These are phyloP conservation scores for Aureobasidium namibiae DNA, from an alignment of 2,329 filamentous ascomycete genomes.

Conservation along the genomic window DNA sequence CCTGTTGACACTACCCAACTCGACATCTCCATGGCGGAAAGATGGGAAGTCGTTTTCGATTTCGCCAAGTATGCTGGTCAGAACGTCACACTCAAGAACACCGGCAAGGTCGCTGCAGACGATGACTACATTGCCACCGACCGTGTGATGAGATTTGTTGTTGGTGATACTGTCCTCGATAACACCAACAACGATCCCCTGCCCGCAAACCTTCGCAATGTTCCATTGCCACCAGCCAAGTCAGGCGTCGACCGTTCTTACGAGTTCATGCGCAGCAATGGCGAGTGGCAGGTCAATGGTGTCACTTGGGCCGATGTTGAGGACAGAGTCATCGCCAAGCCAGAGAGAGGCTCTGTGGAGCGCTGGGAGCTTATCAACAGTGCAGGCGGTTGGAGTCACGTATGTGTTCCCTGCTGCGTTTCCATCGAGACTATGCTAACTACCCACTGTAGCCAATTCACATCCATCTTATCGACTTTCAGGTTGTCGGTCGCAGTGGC, in stretches of 20 bases:
- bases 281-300: constrained; percentile 28
- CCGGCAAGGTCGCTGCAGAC: constrained; percentile 28
- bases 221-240: constrained; percentile 22
- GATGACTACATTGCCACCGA: constrained; percentile 45
- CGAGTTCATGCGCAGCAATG: constrained; percentile 23
- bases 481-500: constrained; percentile 42
- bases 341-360: constrained; percentile 27
- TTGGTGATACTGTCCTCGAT: constrained; percentile 28
- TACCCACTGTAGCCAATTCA: constrained; percentile 33
- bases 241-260: constrained; percentile 25
- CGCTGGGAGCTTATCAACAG: constrained; percentile 37
- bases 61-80: constrained; percentile 43
- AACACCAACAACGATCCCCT: constrained; percentile 28
- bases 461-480: constrained; percentile 53
- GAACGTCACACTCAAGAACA: constrained; percentile 25
- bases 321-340: constrained; percentile 27
- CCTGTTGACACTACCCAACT: constrained; percentile 38
- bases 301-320: constrained; percentile 26
- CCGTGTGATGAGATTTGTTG: constrained; percentile 37
- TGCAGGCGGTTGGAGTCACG: constrained; percentile 43
- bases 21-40: constrained; percentile 47
- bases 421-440: not conserved
- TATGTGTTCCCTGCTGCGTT: not conserved
- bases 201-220: constrained; percentile 21
- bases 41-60: constrained; percentile 52